phyloP scores from a whole-genome alignment of 306 rosid genomes.

The Ammopiptanthus mongolicus region DNA sequence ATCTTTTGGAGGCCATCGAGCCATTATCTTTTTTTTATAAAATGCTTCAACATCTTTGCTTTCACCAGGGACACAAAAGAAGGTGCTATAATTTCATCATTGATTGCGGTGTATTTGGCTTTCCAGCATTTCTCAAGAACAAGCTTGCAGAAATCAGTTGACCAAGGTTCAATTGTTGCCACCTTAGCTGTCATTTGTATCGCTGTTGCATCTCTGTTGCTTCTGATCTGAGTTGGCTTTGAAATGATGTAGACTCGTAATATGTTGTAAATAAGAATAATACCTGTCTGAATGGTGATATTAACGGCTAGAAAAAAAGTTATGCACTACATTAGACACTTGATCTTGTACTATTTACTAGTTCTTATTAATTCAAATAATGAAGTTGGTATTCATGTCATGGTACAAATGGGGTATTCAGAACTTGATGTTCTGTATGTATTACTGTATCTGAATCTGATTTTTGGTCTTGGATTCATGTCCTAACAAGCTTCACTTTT shows the following conservation, averaged over 20 bases:
- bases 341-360: background rate
- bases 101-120: constrained; percentile 75
- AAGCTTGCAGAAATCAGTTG: constrained; percentile 64
- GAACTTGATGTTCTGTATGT: constrained; percentile 6
- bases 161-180: constrained; percentile 82
- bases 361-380: background rate
- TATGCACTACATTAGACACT: background rate
- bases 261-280: constrained; percentile 28
- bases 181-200: constrained; percentile 56
- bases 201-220: constrained; percentile 46
- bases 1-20: background rate
- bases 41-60: constrained; percentile 12
- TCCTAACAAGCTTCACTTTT: background rate
- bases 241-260: constrained; percentile 6
- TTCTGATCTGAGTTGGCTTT: constrained; percentile 53
- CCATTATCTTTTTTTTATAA: background rate
- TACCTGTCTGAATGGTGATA: constrained; percentile 12
- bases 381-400: background rate
- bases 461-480: background rate
- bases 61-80: constrained; percentile 69
- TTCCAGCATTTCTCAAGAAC: constrained; percentile 88
- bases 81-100: constrained; percentile 62
- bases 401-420: background rate
- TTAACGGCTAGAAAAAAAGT: background rate
- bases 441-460: background rate